These are phyloP conservation scores for Trametes pubescens DNA, from an alignment of 1,284 basidiomycete genomes.

Conservation along the genomic window DNA sequence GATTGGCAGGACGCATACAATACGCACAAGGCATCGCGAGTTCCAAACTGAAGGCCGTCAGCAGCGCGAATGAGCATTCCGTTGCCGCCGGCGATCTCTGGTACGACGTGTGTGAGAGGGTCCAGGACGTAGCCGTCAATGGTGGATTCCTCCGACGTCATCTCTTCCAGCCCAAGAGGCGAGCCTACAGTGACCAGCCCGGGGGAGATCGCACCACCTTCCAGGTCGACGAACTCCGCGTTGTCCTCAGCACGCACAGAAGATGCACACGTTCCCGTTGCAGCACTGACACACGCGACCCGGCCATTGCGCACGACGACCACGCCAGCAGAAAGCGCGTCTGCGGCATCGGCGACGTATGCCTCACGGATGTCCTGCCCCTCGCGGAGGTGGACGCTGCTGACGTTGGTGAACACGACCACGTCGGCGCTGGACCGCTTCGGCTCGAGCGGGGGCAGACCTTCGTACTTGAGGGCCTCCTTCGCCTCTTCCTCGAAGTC, in stretches of 20 bases:
- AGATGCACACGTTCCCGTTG: constrained; percentile 18
- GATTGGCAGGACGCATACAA: background rate
- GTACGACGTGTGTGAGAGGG: constrained; percentile 40
- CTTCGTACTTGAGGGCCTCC: constrained; percentile 65
- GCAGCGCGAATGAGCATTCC: constrained; percentile 50
- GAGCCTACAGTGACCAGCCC: constrained; percentile 67
- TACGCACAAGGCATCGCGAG: constrained; percentile 55
- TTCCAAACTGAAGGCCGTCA: constrained; percentile 59
- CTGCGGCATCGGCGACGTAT: constrained; percentile 23
- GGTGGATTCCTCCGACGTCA: constrained; percentile 68
- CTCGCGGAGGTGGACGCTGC: constrained; percentile 49
- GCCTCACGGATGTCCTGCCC: constrained; percentile 35
- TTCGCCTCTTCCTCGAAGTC: constrained; percentile 64
- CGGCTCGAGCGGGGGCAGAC: constrained; percentile 67
- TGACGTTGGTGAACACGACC: constrained; percentile 67
- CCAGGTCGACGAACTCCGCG: constrained; percentile 45
- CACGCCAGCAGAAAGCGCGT: constrained; percentile 38
- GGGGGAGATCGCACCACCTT: constrained; percentile 54
- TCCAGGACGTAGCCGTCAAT: constrained; percentile 62
- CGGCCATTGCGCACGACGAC: constrained; percentile 48
- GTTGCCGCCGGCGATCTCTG: constrained; percentile 43
- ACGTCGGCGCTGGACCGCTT: constrained; percentile 44
- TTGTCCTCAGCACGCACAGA: constrained; percentile 43
- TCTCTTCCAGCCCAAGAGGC: constrained; percentile 66
- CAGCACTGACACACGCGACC: constrained; percentile 30